Evolutionary conservation across 129 eudicot species (phyloP).

Genomic region (Chrysanthemum lavandulifolium): DNA sequence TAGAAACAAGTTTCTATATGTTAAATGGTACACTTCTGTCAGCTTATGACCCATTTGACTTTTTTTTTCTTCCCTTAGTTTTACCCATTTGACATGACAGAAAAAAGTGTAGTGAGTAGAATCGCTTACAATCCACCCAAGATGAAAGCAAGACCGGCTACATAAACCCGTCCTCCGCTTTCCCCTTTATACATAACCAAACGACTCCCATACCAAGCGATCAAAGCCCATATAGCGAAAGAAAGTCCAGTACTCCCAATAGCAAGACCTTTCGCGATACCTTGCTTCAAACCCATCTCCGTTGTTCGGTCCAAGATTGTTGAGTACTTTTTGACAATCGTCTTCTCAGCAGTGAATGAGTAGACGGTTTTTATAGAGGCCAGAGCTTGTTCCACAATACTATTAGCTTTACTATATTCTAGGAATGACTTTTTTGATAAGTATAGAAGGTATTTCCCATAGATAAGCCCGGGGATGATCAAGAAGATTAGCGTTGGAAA

Average conservation of each 20-base stretch:
- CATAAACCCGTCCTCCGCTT: conserved; percentile 81
- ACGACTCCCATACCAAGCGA: conserved; percentile 92
- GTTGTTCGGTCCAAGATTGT: conserved; percentile 60
- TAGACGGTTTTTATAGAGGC: conserved; percentile 84
- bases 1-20: too few species aligned
- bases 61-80: neutral
- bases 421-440: conserved; percentile 62
- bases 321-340: conserved; percentile 54
- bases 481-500: conserved; percentile 77
- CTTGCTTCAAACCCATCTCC: conserved; percentile 76
- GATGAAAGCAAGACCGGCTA: conserved; percentile 70
- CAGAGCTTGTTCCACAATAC: conserved; percentile 74
- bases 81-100: neutral
- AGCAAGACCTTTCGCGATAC: conserved; percentile 90
- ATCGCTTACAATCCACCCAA: conserved; percentile 82
- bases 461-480: conserved; percentile 82
- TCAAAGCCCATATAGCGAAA: conserved; percentile 90
- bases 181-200: conserved; percentile 86
- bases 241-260: conserved; percentile 83
- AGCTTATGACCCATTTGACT: neutral
- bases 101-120: neutral
- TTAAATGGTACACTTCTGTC: neutral
- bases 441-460: conserved; percentile 74
- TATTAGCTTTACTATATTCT: conserved; percentile 74
- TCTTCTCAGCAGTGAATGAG: conserved; percentile 88